Base-by-base conservation (phyloP, 2,329 filamentous ascomycete species). In the Microdochium paspali region DNA sequence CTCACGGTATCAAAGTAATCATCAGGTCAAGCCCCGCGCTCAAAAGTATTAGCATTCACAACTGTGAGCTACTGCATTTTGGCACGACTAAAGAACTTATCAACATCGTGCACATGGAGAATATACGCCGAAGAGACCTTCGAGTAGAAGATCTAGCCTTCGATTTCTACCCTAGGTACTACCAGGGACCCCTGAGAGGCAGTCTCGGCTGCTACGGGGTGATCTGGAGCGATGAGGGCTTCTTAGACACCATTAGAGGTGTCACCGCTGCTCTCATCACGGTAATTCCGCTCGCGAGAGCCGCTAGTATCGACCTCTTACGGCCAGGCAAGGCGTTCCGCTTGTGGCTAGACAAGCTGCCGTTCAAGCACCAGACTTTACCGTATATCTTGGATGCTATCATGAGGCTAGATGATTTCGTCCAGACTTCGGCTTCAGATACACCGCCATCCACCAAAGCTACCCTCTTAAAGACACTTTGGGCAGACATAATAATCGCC, bases 51-150 rank as follows among this genome's bases (percentile, higher is more conserved):
- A 51, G 55, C 6, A 44, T 65, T 1, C 50, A 61, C 24, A 54
- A 60, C 6, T 65, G 62, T 45, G 60, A 62, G 13, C 47, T 64
- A 0, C 28, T 66, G 1, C 54, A 60, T 44, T 52, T 66, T 13
- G 52, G 53, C 1, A 20, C 46, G 3, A 52, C 59, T 1, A 35
- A 50, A 5, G 25, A 42, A 0, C 25, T 66, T 0, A 18, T 66
- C 3, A 26, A 55, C 1, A 6, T 47, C 0, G 23, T 63, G 1
- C 60, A 61, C 42, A 43, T 15, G 2, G 35, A 40, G 15, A 40
- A 40, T 20, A 46, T 13, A 23, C 46, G 45, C 3, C 31, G 46
- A 2, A 26, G 3, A 7, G 20, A 15, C 7, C 7, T 13, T 3
- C 13, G n/a, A n/a, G 13, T 15, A 6, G 12, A 7, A 3, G 9